Base-by-base conservation (phyloP, 306 rosid genomes). In the Calophaca sinica region DNA sequence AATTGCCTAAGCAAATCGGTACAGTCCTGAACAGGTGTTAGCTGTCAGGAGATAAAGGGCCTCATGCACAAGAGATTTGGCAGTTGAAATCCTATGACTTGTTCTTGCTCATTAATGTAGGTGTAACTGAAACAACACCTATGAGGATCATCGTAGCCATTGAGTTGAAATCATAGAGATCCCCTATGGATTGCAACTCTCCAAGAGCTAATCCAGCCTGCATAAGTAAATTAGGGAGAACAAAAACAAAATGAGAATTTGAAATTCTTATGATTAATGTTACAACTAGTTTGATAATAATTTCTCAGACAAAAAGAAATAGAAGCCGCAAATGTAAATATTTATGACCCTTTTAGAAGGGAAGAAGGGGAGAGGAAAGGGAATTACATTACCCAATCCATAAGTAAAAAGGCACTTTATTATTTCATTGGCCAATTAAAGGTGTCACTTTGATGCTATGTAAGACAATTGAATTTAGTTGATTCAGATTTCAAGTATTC, bases 141-240 rank as follows among this genome's bases (percentile, higher is more conserved):
- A 93, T 93, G 74, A 93, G 78, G 83, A 91, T 89, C 74, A 93
- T 64, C 0, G 98, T 93, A 31, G 98, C 98, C 49, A 91, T 74
- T 32, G 98, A 91, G 73, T 88, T 88, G 90, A 91, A 88, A 84
- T 93, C 98, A 49, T 93, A 91, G 38, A 93, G 97, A 82, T 93
- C 98, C 5, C 92, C 90, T 32, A 93, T 3, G 38, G 97, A 90
- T 48, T 78, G 86, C 65, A 93, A 75, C 77, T 93, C 97, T 80
- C 98, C 98, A 36, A 93, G 96, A 6, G 97, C 82, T 57, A 93
- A 67, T 70, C 98, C 98, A 41, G 98, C 98, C 98, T 93, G 85
- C 80, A 61, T 11, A 62, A 72, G 26, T n/a, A 69, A 58, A 39
- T 1, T 3, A 9, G 76, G 13, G 66, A 44, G 38, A 6, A 51